Conservation (phyloP, 2,329 filamentous ascomycete genomes). For the Alternaria rosae region DNA sequence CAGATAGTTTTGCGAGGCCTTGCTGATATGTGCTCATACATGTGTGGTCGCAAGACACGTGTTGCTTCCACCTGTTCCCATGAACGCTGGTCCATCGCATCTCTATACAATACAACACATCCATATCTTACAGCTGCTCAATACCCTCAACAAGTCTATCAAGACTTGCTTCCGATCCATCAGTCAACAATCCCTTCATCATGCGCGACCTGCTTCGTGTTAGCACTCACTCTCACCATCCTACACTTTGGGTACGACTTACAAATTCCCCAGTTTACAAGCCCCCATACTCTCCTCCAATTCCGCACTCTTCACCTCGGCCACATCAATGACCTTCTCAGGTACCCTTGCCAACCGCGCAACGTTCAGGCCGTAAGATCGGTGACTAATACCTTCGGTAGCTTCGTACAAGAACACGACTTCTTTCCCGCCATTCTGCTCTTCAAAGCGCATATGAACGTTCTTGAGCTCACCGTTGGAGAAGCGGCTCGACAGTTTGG, state of each 20-base stretch:
- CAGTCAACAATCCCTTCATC: slow-evolving; percentile 33
- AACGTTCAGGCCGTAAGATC: slow-evolving; percentile 94
- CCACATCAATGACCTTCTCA: slow-evolving; percentile 76
- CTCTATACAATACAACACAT: not conserved
- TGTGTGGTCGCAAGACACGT: not conserved
- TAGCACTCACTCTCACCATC: slow-evolving; percentile 27
- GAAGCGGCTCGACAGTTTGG: slow-evolving; percentile 75
- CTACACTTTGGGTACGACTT: slow-evolving; percentile 17
- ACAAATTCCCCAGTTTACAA: slow-evolving; percentile 44
- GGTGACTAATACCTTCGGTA: slow-evolving; percentile 86
- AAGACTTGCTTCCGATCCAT: slow-evolving; percentile 28
- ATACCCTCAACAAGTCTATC: slow-evolving; percentile 21
- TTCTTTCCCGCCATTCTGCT: slow-evolving; percentile 65
- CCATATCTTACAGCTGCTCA: slow-evolving; percentile 15
- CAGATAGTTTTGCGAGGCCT: not conserved
- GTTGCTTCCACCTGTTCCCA: not conserved
- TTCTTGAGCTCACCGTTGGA: slow-evolving; percentile 73
- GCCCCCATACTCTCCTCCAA: slow-evolving; percentile 70
- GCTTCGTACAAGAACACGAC: slow-evolving; percentile 97
- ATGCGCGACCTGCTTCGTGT: slow-evolving; percentile 29
- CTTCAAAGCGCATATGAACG: slow-evolving; percentile 88
- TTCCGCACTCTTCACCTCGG: slow-evolving; percentile 78
- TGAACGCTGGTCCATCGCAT: not conserved
- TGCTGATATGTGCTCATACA: not conserved
- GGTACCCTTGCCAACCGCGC: slow-evolving; percentile 85